These are phyloP conservation scores for Vaccinium corymbosum DNA, from an alignment of 148 eudicot species.

Conservation along the genomic window DNA sequence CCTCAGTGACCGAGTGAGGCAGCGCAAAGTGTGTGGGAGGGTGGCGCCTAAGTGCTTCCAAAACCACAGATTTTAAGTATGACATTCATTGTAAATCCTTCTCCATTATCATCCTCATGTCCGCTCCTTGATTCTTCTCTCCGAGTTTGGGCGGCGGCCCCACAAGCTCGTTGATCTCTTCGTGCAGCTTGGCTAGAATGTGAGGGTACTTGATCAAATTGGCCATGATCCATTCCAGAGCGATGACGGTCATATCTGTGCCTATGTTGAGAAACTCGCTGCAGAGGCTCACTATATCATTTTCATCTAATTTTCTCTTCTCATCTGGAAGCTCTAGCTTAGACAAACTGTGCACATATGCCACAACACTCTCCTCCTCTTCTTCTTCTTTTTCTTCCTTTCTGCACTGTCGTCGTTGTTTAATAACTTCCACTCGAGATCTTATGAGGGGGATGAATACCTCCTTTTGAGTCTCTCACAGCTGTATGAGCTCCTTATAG, in stretches of 20 bases:
- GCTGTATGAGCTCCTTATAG: conserved; percentile 45
- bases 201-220: conserved; percentile 53
- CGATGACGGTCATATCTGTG: conserved; percentile 64
- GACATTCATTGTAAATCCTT: conserved; percentile 47
- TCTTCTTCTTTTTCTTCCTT: background rate
- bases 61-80: conserved; percentile 59
- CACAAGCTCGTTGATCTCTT: conserved; percentile 39
- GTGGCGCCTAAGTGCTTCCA: conserved; percentile 66
- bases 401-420: background rate
- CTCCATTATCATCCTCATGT: conserved; percentile 28
- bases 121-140: background rate
- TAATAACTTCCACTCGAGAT: conserved; percentile 23
- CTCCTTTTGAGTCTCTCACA: conserved; percentile 30
- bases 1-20: conserved; percentile 49
- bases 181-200: conserved; percentile 46
- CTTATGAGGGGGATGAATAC: conserved; percentile 49
- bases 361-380: conserved; percentile 18
- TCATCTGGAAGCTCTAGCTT: conserved; percentile 44
- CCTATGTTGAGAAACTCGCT: conserved; percentile 60
- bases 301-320: conserved; percentile 29
- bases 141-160: conserved; percentile 23
- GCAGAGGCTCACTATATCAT: conserved; percentile 44
- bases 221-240: conserved; percentile 77
- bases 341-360: conserved; percentile 57
- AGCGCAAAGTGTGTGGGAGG: conserved; percentile 66